Evolutionary conservation across 2,329 filamentous ascomycete genomes (phyloP), one percentile per base, ranked within the genome.

Genomic region (Penicillium sp.): DNA sequence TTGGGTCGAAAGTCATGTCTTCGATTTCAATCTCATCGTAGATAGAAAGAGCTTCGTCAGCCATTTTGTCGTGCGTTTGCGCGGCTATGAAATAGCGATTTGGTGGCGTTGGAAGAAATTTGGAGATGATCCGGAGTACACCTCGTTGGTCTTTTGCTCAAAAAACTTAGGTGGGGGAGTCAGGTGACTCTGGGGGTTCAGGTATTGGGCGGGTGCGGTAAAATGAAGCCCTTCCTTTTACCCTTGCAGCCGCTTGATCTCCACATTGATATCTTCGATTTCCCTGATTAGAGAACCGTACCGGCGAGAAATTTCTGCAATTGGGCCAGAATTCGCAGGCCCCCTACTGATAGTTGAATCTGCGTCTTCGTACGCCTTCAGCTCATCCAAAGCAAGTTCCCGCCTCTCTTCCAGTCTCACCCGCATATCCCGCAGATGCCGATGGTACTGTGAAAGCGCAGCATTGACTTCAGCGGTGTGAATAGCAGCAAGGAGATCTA

Each of bases 1-100:
- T 84, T 51, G 88, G 82, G 78, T 97, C 93, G 77, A 87, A 97
- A 72, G 91, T 95, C 93, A 97, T 96, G 80, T 99, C 95, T 78
- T 98, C 94, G 82, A 98, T 97, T 78, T 98, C 94, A 79, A 98
- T 94, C 79, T 97, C 94, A 74, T 98, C 94, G 83, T 97, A 98
- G 76, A 97, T 91, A 69, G 90, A 88, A 61, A 90, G 78, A 57
- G 86, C 84, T 67, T 90, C 74, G 74, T 89, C 88, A 41, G 87
- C 83, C 87, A 89, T 89, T 60, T 68, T 80, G 59, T 31, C 15
- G 9, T 23, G n/a, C n/a, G 35, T 51, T 35, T 52, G n/a, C 31
- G 8, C 56, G 56, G 61, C 50, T 11, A n/a, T 23, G 53, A 17
- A 19, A 19, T 50, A 56, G 51, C 29, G n/a, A 17, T 56, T 30